Base-by-base conservation (phyloP, 1,284 basidiomycete species). In the Leccinum subrobustum region DNA sequence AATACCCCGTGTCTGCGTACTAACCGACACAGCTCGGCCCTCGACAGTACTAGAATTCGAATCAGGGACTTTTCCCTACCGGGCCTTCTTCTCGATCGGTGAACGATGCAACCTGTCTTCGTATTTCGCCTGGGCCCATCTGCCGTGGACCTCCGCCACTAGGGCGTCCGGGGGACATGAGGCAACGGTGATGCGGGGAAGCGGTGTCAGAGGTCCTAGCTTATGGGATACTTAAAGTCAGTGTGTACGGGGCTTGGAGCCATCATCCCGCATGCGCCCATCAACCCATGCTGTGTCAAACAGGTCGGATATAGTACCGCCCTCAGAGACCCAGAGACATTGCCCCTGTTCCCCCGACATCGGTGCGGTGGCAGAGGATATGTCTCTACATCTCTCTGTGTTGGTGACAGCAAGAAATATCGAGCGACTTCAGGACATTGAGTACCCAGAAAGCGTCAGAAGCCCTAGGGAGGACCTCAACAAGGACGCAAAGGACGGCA, bases 381-480 rank as follows among this genome's bases (percentile, higher is more conserved):
- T 20, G 18, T 44, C 18, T 44, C 18, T 5, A 2, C 11, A 6
- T 20, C 42, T 44, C 42, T 44, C 42, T 11, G 42, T 5, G 42
- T 44, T 44, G 42, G 42, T 20, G 18, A 44, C 18, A 18, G 18
- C 42, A 39, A 80, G 81, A 55, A 79, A 84, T 61, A 97, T 99
- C 65, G 89, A 94, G 61, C 89, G 96, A 75, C 82, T 99, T 56
- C 82, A 79, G 50, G 79, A 84, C 59, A 84, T 98, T 52, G 77
- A 83, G 20, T 99, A 99, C 71, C 96, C 96, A 3, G 86, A 87
- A 60, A 87, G 91, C 51, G 84, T 96, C 73, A 83, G 83, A 74
- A 93, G 95, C 63, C 96, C 96, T 3, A 86, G 84, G 66, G 77
- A 89, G 6, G 92, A 94, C 69, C 88, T 98, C 68, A 98, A 98